Evolutionary conservation across 371 early-diverging fungal species (phyloP), one percentile per base, ranked within the genome.

Genomic region (Apophysomyces variabilis): DNA sequence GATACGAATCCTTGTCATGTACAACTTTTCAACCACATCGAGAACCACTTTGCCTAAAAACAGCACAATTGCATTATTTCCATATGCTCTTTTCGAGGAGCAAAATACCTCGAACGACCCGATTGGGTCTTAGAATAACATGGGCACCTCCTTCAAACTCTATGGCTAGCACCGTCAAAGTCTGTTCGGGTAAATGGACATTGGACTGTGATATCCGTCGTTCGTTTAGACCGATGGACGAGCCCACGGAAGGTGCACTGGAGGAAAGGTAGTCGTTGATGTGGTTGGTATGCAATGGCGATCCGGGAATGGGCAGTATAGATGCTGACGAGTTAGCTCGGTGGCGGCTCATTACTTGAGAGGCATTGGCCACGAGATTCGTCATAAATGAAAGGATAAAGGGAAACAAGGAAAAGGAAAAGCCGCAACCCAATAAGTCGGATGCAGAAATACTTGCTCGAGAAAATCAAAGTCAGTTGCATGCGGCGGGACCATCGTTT

Each of bases 131-230:
- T 21, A 83, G 65, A 67, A 83, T 83, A 18, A 79, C 70, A 57
- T 80, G 79, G 1, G 71, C 65, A 5, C 84, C 84, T 16, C 84
- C 84, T 32, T 83, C 81, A 56, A 83, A 80, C 41, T 83, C 84
- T 5, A 83, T 67, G 0, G 50, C n/a, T 66, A 57, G 4, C 45
- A 9, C 46, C 9, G 37, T 26, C 38, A 38, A 41, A 37, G 9
- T 65, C 37, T 50, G 61, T 56, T 62, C 60, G 50, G 57, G 37
- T 56, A 36, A 18, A 8, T 41, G 13, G n/a, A 16, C 18, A n/a
- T 60, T 38, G n/a, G 39, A 37, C 12, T 44, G 46, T 36, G 45
- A 36, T 58, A 21, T 21, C 35, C 45, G 44, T 39, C 60, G 47
- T 26, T 58, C 41, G 37, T 58, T 47, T 7, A 14, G 35, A 26